Conservation (phyloP, 176 grass and related monocot genomes). For the Avena insularis region DNA sequence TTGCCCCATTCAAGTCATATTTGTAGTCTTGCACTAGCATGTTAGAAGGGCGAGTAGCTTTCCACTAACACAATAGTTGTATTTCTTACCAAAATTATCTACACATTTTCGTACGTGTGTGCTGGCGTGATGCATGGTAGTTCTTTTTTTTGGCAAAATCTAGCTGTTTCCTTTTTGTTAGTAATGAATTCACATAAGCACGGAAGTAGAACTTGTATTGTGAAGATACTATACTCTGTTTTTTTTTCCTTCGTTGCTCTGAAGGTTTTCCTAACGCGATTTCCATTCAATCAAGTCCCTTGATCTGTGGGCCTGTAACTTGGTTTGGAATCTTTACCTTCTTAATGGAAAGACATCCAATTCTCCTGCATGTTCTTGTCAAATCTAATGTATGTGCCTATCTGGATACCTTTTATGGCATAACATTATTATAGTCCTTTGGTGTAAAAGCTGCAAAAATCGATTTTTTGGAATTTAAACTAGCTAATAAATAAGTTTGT, state of each 20-base stretch:
- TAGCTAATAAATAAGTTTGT: constrained; percentile 7
- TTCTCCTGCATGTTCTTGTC: background rate
- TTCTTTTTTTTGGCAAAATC: background rate
- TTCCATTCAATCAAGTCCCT: background rate
- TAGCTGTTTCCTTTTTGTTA: background rate
- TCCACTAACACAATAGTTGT: background rate
- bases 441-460: constrained; percentile 4
- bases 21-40: constrained; percentile 13
- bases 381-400: background rate
- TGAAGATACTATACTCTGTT: background rate
- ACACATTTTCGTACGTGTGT: background rate
- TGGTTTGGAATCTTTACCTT: background rate
- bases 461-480: background rate
- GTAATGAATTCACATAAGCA: background rate
- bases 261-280: background rate
- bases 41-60: background rate
- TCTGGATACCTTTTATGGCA: background rate
- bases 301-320: background rate
- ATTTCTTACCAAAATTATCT: background rate
- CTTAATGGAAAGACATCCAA: background rate
- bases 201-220: background rate
- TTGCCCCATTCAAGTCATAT: constrained; percentile 17
- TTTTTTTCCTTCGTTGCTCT: background rate
- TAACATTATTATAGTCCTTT: constrained; percentile 11
- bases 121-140: background rate